Evolutionary conservation across 2,329 filamentous ascomycete species (phyloP).

Genomic region (Fusarium multiceps): DNA sequence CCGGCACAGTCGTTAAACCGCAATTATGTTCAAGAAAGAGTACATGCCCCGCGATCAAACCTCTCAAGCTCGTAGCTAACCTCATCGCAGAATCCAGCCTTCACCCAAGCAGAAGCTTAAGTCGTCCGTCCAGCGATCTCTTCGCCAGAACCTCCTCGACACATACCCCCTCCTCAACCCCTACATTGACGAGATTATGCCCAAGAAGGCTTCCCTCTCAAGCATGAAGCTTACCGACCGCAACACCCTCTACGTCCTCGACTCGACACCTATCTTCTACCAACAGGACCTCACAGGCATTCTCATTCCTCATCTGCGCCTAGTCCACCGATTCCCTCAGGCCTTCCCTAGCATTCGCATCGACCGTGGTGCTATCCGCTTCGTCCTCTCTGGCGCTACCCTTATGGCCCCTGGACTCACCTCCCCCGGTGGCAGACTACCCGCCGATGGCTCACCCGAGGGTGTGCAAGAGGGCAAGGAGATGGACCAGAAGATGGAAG

Average conservation of each 20-base stretch:
- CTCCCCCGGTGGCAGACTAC: constrained; percentile 81
- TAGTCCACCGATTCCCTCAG: constrained; percentile 90
- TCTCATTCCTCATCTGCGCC: constrained; percentile 85
- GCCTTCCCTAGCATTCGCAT: constrained; percentile 88
- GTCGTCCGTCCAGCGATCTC: constrained; percentile 89
- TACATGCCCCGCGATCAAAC: constrained; percentile 55
- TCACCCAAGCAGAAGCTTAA: constrained; percentile 96
- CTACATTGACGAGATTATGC: constrained; percentile 92
- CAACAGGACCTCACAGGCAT: constrained; percentile 80
- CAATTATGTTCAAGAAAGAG: constrained; percentile 94
- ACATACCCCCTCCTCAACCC: constrained; percentile 88
- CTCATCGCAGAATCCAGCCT: constrained; percentile 68
- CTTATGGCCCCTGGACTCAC: constrained; percentile 97
- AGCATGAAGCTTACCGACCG: constrained; percentile 94
- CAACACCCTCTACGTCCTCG: constrained; percentile 87
- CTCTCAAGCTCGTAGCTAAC: constrained; percentile 32
- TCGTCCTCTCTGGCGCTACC: constrained; percentile 91
- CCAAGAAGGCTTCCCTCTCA: constrained; percentile 92
- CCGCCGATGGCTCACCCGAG: constrained; percentile 59
- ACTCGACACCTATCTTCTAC: constrained; percentile 85
- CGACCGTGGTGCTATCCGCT: constrained; percentile 95
- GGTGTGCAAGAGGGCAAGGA: constrained; percentile 55
- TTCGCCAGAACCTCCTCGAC: constrained; percentile 83
- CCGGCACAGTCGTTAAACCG: constrained; percentile 32
- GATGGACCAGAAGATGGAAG: constrained; percentile 56